These are phyloP conservation scores for Lactarius hengduanensis DNA, from an alignment of 768 basidiomycete species.

Conservation along the genomic window DNA sequence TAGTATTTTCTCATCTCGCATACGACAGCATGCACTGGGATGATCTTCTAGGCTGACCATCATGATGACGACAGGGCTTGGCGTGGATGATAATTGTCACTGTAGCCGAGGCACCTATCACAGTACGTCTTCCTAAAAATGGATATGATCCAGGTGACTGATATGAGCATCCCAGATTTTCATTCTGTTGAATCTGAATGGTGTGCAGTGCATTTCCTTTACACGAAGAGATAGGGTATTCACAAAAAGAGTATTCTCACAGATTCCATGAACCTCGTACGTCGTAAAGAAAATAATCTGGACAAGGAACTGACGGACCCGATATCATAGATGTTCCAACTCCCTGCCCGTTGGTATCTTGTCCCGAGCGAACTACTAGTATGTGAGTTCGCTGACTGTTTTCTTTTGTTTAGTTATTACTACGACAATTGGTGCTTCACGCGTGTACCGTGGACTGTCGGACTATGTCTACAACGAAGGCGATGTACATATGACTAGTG, in stretches of 20 bases:
- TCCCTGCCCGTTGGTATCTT: no score
- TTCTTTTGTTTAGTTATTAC: no score
- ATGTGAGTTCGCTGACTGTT: background rate
- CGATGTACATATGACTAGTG: background rate
- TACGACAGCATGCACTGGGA: background rate
- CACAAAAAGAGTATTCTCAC: background rate
- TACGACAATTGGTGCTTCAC: background rate
- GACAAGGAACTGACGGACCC: no score
- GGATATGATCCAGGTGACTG: no score
- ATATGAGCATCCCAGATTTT: background rate
- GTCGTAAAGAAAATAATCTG: no score
- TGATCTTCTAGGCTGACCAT: background rate
- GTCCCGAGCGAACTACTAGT: no score
- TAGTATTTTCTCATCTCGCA: background rate
- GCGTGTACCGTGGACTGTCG: constrained; percentile 3
- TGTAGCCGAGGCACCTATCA: constrained; percentile 1
- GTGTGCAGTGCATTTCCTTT: background rate
- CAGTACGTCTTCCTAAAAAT: background rate
- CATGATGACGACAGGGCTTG: background rate
- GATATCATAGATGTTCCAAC: no score
- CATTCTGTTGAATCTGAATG: constrained; percentile 5
- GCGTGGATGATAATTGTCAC: constrained; percentile 1
- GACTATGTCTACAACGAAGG: background rate
- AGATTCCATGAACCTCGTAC: constrained; percentile 3
- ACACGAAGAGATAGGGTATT: background rate